Evolutionary conservation across 305 asterid genomes (phyloP).

Genomic region (Fraxinus platypoda): DNA sequence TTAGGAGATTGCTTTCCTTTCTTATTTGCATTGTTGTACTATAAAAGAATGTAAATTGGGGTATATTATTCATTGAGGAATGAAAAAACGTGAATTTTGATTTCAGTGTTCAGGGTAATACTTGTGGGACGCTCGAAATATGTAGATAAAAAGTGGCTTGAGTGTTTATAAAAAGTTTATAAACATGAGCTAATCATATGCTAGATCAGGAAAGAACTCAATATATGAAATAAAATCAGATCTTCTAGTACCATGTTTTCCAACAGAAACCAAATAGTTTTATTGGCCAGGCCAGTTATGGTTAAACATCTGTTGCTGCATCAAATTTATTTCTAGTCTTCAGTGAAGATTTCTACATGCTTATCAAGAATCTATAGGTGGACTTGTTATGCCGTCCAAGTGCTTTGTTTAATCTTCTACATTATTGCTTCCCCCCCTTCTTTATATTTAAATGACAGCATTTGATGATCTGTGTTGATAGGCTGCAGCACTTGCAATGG

Average conservation of each 20-base stretch:
- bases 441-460: neutral
- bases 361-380: neutral
- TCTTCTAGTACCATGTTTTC: neutral
- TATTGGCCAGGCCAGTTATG: neutral
- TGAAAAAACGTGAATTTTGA: neutral
- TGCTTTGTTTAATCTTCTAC: neutral
- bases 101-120: no score
- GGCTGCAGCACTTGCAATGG: conserved; percentile 99
- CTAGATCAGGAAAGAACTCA: neutral
- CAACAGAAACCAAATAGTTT: neutral
- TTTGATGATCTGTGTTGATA: conserved; percentile 32
- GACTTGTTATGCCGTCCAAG: neutral
- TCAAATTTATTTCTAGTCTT: neutral
- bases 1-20: neutral
- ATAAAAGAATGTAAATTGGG: neutral
- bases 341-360: neutral
- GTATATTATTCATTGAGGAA: neutral
- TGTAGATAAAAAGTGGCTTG: no score
- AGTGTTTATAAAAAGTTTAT: no score
- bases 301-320: neutral
- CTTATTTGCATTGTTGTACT: neutral
- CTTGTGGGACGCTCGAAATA: no score
- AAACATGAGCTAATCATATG: no score
- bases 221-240: neutral
- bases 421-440: neutral